Conservation (phyloP, 2,329 filamentous ascomycete genomes). For the Bipolaris zeicola region DNA sequence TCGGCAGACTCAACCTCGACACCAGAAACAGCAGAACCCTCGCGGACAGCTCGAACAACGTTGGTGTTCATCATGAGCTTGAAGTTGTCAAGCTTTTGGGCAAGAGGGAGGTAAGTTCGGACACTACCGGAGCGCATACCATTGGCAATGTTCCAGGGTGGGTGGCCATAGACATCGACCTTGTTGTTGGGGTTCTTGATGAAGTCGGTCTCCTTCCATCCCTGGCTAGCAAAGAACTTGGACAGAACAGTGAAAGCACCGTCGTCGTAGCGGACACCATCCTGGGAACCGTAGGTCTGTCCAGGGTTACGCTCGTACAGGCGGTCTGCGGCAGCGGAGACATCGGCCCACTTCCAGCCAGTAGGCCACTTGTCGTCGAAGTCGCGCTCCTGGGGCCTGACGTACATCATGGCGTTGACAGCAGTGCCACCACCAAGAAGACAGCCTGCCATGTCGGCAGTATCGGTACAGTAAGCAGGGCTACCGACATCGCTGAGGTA, state of each 20-base stretch:
- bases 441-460: constrained; percentile 73
- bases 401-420: constrained; percentile 58
- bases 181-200: constrained; percentile 66
- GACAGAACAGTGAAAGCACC: constrained; percentile 68
- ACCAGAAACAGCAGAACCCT: constrained; percentile 65
- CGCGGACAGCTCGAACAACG: constrained; percentile 67
- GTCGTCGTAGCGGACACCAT: constrained; percentile 68
- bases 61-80: constrained; percentile 68
- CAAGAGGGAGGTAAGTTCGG: constrained; percentile 70
- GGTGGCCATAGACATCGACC: constrained; percentile 63
- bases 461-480: constrained; percentile 62
- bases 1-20: constrained; percentile 60
- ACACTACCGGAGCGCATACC: constrained; percentile 72
- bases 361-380: constrained; percentile 74
- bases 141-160: constrained; percentile 68
- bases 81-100: constrained; percentile 66
- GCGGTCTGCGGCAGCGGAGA: constrained; percentile 63
- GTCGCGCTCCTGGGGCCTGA: constrained; percentile 54
- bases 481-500: constrained; percentile 39
- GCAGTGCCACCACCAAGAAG: constrained; percentile 70
- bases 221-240: constrained; percentile 61
- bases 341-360: constrained; percentile 71
- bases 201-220: constrained; percentile 68
- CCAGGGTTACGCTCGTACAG: constrained; percentile 75
- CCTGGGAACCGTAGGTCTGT: constrained; percentile 67